phyloP scores from a whole-genome alignment of 495 filamentous ascomycete species.

The Xylaria nigripes region DNA sequence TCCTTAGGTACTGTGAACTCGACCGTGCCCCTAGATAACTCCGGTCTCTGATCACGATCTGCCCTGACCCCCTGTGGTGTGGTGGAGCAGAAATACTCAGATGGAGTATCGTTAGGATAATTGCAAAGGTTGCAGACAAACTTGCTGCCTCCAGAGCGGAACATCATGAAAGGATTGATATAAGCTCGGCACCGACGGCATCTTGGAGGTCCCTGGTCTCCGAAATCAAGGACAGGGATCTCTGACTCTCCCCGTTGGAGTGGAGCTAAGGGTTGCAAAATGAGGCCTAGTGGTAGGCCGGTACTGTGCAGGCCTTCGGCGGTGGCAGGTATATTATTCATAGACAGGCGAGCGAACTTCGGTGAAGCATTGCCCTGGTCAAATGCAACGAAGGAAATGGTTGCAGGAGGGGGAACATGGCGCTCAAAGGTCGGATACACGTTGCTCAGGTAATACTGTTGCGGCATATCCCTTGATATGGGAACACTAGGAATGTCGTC shows the following conservation, averaged over 20 bases:
- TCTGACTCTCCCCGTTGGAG: constrained; percentile 77
- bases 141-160: constrained; percentile 86
- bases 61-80: constrained; percentile 81
- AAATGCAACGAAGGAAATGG: constrained; percentile 81
- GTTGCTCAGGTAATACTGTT: constrained; percentile 76
- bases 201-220: constrained; percentile 80
- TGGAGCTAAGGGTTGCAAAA: constrained; percentile 82
- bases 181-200: constrained; percentile 93
- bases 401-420: constrained; percentile 79
- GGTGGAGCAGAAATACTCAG: constrained; percentile 88
- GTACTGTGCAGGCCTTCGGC: constrained; percentile 72
- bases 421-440: constrained; percentile 92
- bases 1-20: constrained; percentile 97
- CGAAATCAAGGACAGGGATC: constrained; percentile 92
- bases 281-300: constrained; percentile 73
- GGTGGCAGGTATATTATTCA: constrained; percentile 84
- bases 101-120: constrained; percentile 87
- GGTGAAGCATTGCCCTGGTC: constrained; percentile 97
- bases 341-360: constrained; percentile 80
- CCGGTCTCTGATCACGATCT: constrained; percentile 82
- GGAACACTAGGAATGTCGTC: constrained; percentile 93
- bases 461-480: constrained; percentile 67
- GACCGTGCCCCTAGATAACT: constrained; percentile 83
- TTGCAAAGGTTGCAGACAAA: constrained; percentile 98
- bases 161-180: constrained; percentile 99